These are phyloP conservation scores for Ceratobasidium sp. DNA, from an alignment of 1,284 basidiomycete genomes.

Conservation along the genomic window DNA sequence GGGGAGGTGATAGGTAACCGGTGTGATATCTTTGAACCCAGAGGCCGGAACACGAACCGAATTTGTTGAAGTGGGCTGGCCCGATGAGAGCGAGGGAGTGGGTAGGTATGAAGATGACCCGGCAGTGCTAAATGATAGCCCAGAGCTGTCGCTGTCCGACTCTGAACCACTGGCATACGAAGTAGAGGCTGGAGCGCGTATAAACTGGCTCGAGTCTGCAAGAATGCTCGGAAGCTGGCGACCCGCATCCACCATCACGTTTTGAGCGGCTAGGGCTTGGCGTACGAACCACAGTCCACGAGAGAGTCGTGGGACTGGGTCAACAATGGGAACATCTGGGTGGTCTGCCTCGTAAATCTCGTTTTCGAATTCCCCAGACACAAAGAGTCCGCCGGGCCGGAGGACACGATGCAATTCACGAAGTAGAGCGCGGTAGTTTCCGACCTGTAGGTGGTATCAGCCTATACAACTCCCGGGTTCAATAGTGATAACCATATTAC, in stretches of 20 bases:
- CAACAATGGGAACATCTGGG: conserved; percentile 2
- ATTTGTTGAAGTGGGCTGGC: not conserved
- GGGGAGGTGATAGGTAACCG: not conserved
- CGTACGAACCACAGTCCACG: not conserved
- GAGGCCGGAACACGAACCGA: not conserved
- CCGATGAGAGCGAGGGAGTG: not conserved
- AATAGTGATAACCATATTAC: not conserved
- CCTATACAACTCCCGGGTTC: not conserved
- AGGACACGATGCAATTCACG: conserved; percentile 23
- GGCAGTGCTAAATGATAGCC: not conserved
- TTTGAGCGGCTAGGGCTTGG: conserved; percentile 6
- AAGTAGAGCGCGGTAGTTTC: conserved; percentile 9
- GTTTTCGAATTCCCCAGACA: conserved; percentile 15
- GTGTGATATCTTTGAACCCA: conserved; percentile 7
- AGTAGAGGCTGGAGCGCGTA: not conserved
- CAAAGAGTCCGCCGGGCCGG: conserved; percentile 15
- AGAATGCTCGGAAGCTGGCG: conserved; percentile 7
- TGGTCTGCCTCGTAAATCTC: not conserved
- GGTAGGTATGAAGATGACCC: not conserved
- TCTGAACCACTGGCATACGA: not conserved
- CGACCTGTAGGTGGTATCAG: not conserved
- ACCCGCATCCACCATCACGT: conserved; percentile 12
- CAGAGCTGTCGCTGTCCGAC: conserved; percentile 19
- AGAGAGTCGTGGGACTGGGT: not conserved
- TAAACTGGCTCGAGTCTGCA: not conserved